Percentiles rank a stretch among this genome's conserved stretches.
These are phyloP conservation scores for Mycena crocata DNA, from an alignment of 768 basidiomycete species.

Conservation along the genomic window DNA sequence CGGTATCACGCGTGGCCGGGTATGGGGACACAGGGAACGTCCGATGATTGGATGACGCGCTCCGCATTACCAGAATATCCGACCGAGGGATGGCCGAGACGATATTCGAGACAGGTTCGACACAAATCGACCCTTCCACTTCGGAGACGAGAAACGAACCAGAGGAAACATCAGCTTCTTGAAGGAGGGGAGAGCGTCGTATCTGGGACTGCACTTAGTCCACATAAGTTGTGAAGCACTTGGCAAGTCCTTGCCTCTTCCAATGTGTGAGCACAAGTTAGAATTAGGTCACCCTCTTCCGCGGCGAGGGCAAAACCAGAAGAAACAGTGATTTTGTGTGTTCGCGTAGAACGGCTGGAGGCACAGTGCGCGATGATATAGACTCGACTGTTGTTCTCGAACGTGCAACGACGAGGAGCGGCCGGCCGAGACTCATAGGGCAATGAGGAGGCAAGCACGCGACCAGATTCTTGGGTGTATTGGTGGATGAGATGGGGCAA, in stretches of 20 bases:
- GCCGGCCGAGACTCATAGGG: slow-evolving; percentile 65
- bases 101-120: slow-evolving; percentile 56
- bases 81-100: slow-evolving; percentile 69
- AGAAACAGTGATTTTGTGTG: slow-evolving; percentile 61
- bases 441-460: slow-evolving; percentile 54
- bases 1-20: slow-evolving; percentile 59
- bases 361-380: slow-evolving; percentile 67
- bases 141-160: slow-evolving; percentile 61
- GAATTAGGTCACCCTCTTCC: slow-evolving; percentile 49
- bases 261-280: slow-evolving; percentile 74
- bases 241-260: slow-evolving; percentile 58
- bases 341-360: slow-evolving; percentile 41
- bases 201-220: slow-evolving; percentile 41
- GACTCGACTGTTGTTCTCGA: slow-evolving; percentile 47
- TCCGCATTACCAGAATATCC: slow-evolving; percentile 64
- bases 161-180: slow-evolving; percentile 35
- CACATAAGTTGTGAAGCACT: slow-evolving; percentile 5
- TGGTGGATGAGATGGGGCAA: slow-evolving; percentile 53
- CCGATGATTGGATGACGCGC: slow-evolving; percentile 43
- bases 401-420: slow-evolving; percentile 41
- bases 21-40: slow-evolving; percentile 74
- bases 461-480: slow-evolving; percentile 55
- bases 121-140: slow-evolving; percentile 44
- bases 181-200: slow-evolving; percentile 46
- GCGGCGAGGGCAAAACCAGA: slow-evolving; percentile 67